Evolutionary conservation across 2,329 filamentous ascomycete genomes (phyloP).

Genomic region (Xylariaceae sp.): DNA sequence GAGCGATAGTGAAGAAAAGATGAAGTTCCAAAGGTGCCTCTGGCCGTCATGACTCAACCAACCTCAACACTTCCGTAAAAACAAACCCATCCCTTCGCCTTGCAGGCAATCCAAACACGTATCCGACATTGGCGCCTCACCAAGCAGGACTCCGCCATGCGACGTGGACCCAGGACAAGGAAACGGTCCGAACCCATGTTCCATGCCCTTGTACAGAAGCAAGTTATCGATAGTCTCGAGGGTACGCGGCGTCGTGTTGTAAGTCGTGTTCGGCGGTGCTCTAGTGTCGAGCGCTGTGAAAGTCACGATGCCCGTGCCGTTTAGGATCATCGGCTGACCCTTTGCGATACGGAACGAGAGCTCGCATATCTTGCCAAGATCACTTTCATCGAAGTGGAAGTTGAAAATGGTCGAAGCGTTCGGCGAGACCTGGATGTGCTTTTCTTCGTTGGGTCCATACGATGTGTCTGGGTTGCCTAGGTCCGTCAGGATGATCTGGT

Average conservation of each 20-base stretch:
- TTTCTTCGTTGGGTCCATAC: constrained; percentile 25
- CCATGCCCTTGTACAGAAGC: constrained; percentile 11
- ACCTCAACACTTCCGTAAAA: constrained; percentile 22
- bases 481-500: constrained; percentile 50
- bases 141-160: constrained; percentile 16
- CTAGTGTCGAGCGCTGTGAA: constrained; percentile 23
- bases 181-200: constrained; percentile 17
- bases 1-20: not conserved
- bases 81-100: constrained; percentile 20
- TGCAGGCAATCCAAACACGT: constrained; percentile 25
- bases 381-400: constrained; percentile 56
- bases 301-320: constrained; percentile 19
- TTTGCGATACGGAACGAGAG: constrained; percentile 50
- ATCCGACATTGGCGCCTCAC: constrained; percentile 21
- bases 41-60: not conserved
- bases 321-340: constrained; percentile 15
- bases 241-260: constrained; percentile 17
- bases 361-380: constrained; percentile 54
- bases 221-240: constrained; percentile 19
- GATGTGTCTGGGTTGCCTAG: constrained; percentile 46
- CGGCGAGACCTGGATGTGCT: constrained; percentile 49
- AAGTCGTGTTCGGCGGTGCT: constrained; percentile 20
- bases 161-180: constrained; percentile 21
- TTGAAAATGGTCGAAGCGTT: constrained; percentile 59
- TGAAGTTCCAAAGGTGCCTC: not conserved